Evolutionary conservation across 768 basidiomycete species (phyloP), one percentile per base, ranked within the genome.

Genomic region (Mrakia gelida): DNA sequence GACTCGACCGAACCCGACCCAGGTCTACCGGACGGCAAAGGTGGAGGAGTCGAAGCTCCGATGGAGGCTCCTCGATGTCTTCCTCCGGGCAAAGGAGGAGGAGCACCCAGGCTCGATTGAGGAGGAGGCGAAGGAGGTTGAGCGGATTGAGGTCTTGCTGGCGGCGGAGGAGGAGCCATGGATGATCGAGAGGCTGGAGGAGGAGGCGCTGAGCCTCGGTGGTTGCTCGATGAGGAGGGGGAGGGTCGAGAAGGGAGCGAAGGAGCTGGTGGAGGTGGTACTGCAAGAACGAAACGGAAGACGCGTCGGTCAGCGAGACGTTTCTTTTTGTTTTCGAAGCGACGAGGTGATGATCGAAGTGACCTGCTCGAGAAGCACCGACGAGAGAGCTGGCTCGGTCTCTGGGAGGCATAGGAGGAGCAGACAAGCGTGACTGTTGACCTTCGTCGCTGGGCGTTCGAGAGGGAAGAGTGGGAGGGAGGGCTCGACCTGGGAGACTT

Each of bases 181-280:
- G 56, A 61, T 6, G 84, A 81, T 26, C 86, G 82, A 6, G 86
- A 79, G 43, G 85, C 72, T n/a, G 80, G 79, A 5, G 82, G 81
- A 63, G 81, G 79, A 52, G 82, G 80, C n/a, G 81, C 80, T 26
- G 81, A 77, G 15, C 72, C 80, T 43, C 67, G 67, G 65, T 38
- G 38, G 65, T 38, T 67, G 21, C 2, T 41, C 21, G 38, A 41
- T 23, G 67, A 52, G 41, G 68, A 49, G 28, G 68, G 34, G 4
- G 68, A 41, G 0, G 72, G 15, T 73, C 72, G 52, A 23, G 72
- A 73, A 23, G 72, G 72, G 28, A 73, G 72, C 16, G 72, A 73
- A 8, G 72, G 72, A 18, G 56, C 49, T 10, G 72, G 49, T 32
- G 72, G 54, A 32, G 56, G 54, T 34, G 71, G 45, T 0, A 45